Percentiles rank a stretch among this genome's conserved stretches.
These are phyloP conservation scores for Yarrowia osloensis DNA, from an alignment of 805 yeast species.

Conservation along the genomic window DNA sequence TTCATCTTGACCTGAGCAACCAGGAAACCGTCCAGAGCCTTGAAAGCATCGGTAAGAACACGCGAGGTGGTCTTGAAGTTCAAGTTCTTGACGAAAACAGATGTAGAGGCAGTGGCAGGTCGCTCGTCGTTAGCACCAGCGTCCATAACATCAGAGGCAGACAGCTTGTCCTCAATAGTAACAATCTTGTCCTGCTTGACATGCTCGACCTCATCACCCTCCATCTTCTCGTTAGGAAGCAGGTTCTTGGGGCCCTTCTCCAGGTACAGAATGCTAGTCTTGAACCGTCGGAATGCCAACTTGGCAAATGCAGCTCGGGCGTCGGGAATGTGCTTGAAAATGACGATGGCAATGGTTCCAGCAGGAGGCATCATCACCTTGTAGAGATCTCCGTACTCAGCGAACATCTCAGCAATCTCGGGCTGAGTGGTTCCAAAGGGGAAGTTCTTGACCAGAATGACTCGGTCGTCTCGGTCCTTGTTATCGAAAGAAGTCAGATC, in stretches of 20 bases:
- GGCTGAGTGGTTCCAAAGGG: conserved; percentile 81
- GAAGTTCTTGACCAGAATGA: conserved; percentile 84
- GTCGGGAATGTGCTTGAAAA: conserved; percentile 75
- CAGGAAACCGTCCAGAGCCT: conserved; percentile 73
- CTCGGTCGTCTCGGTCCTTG: conserved; percentile 73
- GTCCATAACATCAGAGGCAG: conserved; percentile 37
- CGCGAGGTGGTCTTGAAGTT: conserved; percentile 74
- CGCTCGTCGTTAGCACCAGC: conserved; percentile 46
- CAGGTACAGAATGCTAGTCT: conserved; percentile 80
- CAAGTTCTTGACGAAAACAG: conserved; percentile 88
- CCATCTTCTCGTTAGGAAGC: conserved; percentile 51
- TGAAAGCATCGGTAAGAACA: conserved; percentile 62
- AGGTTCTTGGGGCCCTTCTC: conserved; percentile 92
- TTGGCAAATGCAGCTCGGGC: conserved; percentile 90
- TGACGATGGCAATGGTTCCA: conserved; percentile 93
- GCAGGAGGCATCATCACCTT: conserved; percentile 92
- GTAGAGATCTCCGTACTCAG: conserved; percentile 75
- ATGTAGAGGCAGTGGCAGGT: conserved; percentile 73
- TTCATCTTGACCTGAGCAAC: conserved; percentile 82
- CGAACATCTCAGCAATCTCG: conserved; percentile 80
- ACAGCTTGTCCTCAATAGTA: conserved; percentile 42
- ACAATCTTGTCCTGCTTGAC: conserved; percentile 36
- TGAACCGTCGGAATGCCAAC: conserved; percentile 82
- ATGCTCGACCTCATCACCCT: conserved; percentile 46
- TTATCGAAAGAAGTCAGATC: conserved; percentile 70